A percentile compares a stretch with the other conserved stretches of the same genome.
Evolutionary conservation across 164 flowering plant genomes (phyloP).

Genomic region (Magnolia sinica): DNA sequence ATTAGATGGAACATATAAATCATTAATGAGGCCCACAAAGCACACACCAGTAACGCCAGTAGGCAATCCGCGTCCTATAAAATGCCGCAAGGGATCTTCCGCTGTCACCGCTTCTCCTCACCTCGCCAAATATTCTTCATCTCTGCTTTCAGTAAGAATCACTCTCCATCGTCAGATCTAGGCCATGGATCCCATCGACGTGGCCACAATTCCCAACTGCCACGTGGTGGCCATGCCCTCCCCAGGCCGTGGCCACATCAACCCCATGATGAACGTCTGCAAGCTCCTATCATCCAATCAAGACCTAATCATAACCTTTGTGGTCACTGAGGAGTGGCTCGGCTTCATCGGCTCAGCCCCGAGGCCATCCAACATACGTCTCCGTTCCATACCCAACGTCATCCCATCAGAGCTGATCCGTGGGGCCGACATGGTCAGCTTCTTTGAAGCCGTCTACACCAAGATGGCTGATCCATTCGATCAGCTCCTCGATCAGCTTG

Average conservation of each 20-base stretch:
- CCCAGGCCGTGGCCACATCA: constrained; percentile 66
- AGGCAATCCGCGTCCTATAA: too few species aligned
- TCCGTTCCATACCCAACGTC: constrained; percentile 68
- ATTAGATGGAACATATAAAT: too few species aligned
- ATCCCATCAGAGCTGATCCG: constrained; percentile 68
- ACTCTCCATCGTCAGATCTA: neutral
- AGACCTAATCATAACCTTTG: constrained; percentile 42
- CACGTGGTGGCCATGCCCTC: constrained; percentile 52
- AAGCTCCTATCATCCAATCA: constrained; percentile 22
- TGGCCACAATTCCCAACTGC: neutral
- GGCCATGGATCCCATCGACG: neutral
- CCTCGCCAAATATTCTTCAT: too few species aligned
- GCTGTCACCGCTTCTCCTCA: too few species aligned
- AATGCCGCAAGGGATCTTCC: too few species aligned
- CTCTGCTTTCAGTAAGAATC: too few species aligned
- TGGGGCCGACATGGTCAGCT: constrained; percentile 36
- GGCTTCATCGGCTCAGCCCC: constrained; percentile 33
- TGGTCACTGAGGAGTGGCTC: constrained; percentile 80
- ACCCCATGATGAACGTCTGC: constrained; percentile 62
- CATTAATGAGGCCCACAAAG: too few species aligned
- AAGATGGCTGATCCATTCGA: constrained; percentile 62
- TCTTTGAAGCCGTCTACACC: constrained; percentile 46
- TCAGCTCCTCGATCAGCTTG: constrained; percentile 40
- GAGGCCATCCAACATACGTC: constrained; percentile 34
- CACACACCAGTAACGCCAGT: too few species aligned